Base-by-base conservation (phyloP, 331 rosid species). In the Pyracantha coccinea region DNA sequence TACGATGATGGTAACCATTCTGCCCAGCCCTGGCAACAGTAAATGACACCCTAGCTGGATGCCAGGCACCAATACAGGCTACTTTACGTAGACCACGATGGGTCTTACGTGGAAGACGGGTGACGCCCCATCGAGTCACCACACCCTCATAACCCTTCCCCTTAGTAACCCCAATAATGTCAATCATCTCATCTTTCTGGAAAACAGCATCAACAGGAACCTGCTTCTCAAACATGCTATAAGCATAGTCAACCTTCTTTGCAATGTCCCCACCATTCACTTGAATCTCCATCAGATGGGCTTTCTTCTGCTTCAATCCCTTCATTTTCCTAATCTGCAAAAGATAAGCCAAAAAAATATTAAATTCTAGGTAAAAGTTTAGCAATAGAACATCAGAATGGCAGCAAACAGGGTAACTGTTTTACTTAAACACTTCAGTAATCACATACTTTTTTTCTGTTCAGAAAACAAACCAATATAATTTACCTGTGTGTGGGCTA, bases 231-330 rank as follows among this genome's bases (percentile, higher is more conserved):
- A 90, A 86, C 77, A 86, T 85, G 68, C 84, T 68, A 19, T 78
- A 86, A 21, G 96, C 87, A 82, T 64, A 86, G 72, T 90, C 91
- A 59, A 88, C 87, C 85, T 90, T 90, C 78, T 85, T 85, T 4
- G 73, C 68, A 50, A 86, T 6, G 0, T 85, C 83, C 61, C 96
- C 96, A 33, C 97, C 97, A 71, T 89, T 92, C 62, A 92, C 93
- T 81, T 89, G 93, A 76, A 89, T 86, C 79, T 92, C 97, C 90
- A 92, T 92, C 85, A 92, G 73, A 86, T 92, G 97, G 25, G 97
- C 93, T 76, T 92, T 92, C 90, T 92, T 92, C 78, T 92, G 97
- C 73, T 92, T 89, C n/a, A 92, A 79, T 66, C 97, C 97, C 72
- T 88, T 89, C 93, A 92, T 25, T 80, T 92, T 92, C 77, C 90